These are phyloP conservation scores for Fistulina hepatica DNA, from an alignment of 1,284 basidiomycete genomes.

Conservation along the genomic window DNA sequence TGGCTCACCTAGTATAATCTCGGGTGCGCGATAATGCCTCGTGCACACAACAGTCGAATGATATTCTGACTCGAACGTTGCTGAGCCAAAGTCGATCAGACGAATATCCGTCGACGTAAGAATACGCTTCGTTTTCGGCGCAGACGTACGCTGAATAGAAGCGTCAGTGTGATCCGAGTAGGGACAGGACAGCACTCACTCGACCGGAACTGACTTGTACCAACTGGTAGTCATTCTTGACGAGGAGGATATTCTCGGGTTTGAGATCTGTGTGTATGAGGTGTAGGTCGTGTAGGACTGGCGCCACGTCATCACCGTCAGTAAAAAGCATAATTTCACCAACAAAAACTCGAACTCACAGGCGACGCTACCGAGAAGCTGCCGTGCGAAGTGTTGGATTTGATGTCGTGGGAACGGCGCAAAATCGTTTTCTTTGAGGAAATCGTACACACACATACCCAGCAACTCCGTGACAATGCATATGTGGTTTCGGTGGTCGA, in stretches of 20 bases:
- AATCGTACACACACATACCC: conserved; percentile 98
- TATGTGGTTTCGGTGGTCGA: conserved; percentile 96
- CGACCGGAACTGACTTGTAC: conserved; percentile 43
- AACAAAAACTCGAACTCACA: conserved; percentile 66
- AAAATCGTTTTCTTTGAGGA: conserved; percentile 97
- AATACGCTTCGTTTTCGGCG: conserved; percentile 58
- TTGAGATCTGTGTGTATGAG: conserved; percentile 98
- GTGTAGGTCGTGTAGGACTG: conserved; percentile 86
- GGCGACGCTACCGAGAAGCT: conserved; percentile 87
- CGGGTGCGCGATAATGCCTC: conserved; percentile 96
- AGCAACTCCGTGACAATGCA: conserved; percentile 95
- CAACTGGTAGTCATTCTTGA: conserved; percentile 69
- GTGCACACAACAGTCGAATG: conserved; percentile 98
- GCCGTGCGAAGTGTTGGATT: conserved; percentile 92
- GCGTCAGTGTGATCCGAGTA: conserved; percentile 8
- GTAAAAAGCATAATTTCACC: conserved; percentile 11
- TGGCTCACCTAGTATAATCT: conserved; percentile 88
- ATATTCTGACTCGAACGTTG: conserved; percentile 97
- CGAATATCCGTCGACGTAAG: conserved; percentile 87
- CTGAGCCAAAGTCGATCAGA: conserved; percentile 97
- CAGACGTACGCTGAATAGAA: conserved; percentile 43
- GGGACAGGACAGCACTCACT: conserved; percentile 30
- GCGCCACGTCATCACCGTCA: conserved; percentile 4
- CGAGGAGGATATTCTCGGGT: conserved; percentile 95
- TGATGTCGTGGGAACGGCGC: conserved; percentile 92